These are phyloP conservation scores for Austroboletus novae-zelandiae DNA, from an alignment of 1,284 basidiomycete genomes.

Conservation along the genomic window DNA sequence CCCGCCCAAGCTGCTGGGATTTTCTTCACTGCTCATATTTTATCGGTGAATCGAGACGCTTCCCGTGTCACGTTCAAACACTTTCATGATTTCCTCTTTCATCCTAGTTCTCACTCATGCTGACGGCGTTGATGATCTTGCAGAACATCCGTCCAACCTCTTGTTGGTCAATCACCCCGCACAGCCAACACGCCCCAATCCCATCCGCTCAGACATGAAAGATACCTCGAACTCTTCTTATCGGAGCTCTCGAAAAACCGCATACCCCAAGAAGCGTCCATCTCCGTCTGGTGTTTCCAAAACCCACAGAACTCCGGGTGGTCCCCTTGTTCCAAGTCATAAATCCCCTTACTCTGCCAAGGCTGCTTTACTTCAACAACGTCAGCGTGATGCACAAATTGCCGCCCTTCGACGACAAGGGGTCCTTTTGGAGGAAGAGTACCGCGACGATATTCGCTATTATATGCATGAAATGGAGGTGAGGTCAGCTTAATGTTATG, in stretches of 20 bases:
- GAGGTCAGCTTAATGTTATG: slow-evolving; percentile 34
- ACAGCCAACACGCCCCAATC: slow-evolving; percentile 33
- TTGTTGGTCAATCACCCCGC: slow-evolving; percentile 42
- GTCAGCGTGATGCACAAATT: slow-evolving; percentile 66
- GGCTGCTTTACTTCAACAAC: slow-evolving; percentile 55
- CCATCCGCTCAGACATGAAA: slow-evolving; percentile 59
- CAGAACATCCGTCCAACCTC: slow-evolving; percentile 35
- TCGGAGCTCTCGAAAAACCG: slow-evolving; percentile 57
- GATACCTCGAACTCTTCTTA: slow-evolving; percentile 59
- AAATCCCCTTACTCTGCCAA: slow-evolving; percentile 65
- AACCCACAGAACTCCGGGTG: slow-evolving; percentile 52
- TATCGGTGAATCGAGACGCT: background rate
- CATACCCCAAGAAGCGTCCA: slow-evolving; percentile 79
- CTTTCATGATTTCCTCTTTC: slow-evolving; percentile 13
- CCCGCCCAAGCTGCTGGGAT: slow-evolving; percentile 5
- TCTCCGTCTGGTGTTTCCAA: slow-evolving; percentile 76
- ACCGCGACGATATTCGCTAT: slow-evolving; percentile 85
- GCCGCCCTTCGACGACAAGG: slow-evolving; percentile 65
- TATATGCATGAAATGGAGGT: slow-evolving; percentile 99
- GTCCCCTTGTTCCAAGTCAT: slow-evolving; percentile 44
- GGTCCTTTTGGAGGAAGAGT: slow-evolving; percentile 86
- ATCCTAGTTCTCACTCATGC: slow-evolving; percentile 12
- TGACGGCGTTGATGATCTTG: slow-evolving; percentile 12
- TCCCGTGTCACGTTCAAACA: slow-evolving; percentile 1
- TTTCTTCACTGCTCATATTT: background rate